Conservation (phyloP, 306 rosid species). For the Acacia confusa region DNA sequence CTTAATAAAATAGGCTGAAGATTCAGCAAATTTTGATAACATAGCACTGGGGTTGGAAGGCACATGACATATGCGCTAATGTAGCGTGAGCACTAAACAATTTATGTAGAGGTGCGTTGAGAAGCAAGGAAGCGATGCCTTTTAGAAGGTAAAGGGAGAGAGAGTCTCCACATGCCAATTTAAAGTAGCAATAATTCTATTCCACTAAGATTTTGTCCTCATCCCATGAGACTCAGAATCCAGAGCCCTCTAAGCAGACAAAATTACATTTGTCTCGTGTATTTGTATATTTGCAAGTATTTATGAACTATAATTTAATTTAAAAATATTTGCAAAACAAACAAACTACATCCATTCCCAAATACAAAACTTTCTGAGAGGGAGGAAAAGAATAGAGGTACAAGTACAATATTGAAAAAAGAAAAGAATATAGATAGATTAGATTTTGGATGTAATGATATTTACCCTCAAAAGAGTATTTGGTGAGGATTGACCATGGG, state of each 20-base stretch:
- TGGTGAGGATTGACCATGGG: slow-evolving; percentile 70
- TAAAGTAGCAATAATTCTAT: not conserved
- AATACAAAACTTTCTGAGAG: not conserved
- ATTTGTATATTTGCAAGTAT: not conserved
- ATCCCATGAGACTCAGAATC: not conserved
- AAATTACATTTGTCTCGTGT: not conserved
- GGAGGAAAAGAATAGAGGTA: no score
- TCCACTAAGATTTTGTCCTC: not conserved
- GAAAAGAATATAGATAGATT: not conserved
- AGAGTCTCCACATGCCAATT: not conserved
- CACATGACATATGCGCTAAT: not conserved
- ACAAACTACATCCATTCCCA: slow-evolving; percentile 2
- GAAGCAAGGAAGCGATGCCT: not conserved
- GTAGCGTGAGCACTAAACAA: not conserved
- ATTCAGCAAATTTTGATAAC: not conserved
- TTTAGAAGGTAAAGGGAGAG: not conserved
- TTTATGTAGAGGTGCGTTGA: not conserved
- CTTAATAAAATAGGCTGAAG: not conserved
- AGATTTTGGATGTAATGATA: not conserved
- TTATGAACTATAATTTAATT: not conserved
- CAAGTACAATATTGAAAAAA: not conserved
- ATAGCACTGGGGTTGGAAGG: not conserved
- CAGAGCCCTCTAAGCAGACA: not conserved
- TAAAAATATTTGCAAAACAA: not conserved
- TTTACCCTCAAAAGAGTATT: slow-evolving; percentile 54